Evolutionary conservation across 768 basidiomycete species (phyloP).

Genomic region (Termitomyces sp.): DNA sequence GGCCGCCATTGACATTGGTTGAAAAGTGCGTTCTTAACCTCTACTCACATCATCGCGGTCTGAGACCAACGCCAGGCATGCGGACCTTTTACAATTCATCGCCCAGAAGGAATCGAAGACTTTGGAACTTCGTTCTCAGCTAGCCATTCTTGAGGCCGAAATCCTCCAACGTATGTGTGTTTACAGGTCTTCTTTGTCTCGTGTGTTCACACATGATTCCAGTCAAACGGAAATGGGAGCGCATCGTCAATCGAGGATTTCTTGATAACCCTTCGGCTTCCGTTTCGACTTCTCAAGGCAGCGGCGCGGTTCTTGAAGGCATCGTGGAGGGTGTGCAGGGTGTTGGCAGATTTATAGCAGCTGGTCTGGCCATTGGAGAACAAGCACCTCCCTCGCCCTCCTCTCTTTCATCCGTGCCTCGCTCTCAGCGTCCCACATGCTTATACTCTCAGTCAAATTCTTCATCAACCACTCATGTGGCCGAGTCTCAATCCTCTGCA

Average conservation of each 20-base stretch:
- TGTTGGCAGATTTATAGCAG: conserved; percentile 53
- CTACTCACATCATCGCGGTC: background rate
- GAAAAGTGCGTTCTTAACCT: conserved; percentile 56
- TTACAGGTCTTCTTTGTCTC: background rate
- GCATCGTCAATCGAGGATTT: conserved; percentile 67
- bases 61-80: conserved; percentile 49
- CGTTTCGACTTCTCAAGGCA: conserved; percentile 23
- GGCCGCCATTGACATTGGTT: conserved; percentile 57
- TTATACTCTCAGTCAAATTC: conserved; percentile 13
- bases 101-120: conserved; percentile 86
- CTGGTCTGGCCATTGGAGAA: conserved; percentile 32
- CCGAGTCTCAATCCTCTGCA: conserved; percentile 36
- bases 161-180: conserved; percentile 52
- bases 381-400: conserved; percentile 18
- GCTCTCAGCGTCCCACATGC: conserved; percentile 9
- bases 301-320: conserved; percentile 48
- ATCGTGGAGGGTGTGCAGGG: conserved; percentile 66
- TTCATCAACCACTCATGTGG: conserved; percentile 16
- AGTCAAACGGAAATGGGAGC: conserved; percentile 84
- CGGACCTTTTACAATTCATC: conserved; percentile 78
- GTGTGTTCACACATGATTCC: conserved; percentile 2
- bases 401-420: background rate
- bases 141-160: conserved; percentile 70
- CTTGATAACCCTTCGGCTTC: conserved; percentile 13
- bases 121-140: conserved; percentile 75